Evolutionary conservation across 768 basidiomycete species (phyloP).

Genomic region (Trametes coccinea): DNA sequence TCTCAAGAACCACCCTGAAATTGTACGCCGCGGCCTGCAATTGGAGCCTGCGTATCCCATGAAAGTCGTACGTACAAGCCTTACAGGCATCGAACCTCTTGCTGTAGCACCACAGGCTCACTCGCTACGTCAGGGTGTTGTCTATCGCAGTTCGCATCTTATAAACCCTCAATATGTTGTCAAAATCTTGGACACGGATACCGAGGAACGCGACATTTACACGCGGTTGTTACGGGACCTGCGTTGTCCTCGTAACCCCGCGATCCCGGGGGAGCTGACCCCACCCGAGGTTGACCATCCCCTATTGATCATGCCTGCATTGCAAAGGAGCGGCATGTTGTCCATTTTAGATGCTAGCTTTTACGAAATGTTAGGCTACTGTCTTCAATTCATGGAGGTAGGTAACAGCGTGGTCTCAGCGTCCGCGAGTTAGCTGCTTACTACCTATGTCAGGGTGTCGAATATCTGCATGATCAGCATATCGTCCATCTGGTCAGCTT

Average conservation of each 20-base stretch:
- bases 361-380: no score
- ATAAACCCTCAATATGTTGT: neutral
- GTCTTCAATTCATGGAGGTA: no score
- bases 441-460: no score
- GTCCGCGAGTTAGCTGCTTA: no score
- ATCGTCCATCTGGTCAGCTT: no score
- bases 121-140: neutral
- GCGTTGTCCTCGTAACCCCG: neutral
- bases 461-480: no score
- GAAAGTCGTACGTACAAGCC: neutral
- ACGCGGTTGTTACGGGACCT: neutral
- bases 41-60: neutral
- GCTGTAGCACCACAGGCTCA: neutral
- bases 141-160: neutral
- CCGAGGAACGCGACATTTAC: neutral
- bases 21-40: neutral
- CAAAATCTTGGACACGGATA: neutral
- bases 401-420: no score
- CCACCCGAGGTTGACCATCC: neutral
- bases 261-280: neutral
- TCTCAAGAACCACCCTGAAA: neutral
- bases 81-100: neutral
- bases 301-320: neutral
- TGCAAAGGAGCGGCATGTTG: neutral
- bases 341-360: no score